Conservation (phyloP, 331 rosid species). For the Acacia concinna region DNA sequence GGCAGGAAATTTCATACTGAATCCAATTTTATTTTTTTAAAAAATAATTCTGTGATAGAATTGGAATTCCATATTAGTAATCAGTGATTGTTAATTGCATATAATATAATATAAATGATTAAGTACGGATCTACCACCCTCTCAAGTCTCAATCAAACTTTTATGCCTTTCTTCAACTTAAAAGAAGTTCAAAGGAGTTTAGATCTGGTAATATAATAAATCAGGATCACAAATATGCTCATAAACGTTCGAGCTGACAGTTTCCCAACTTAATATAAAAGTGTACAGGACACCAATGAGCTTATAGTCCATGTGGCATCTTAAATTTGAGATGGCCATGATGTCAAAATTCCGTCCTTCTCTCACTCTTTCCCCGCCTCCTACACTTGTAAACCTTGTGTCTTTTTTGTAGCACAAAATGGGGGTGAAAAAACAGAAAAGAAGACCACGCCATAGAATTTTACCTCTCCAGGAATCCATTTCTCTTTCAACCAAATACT, state of each 20-base stretch:
- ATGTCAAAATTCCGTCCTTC: neutral
- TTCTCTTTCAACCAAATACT: constrained; percentile 74
- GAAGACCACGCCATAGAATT: neutral
- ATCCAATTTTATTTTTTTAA: neutral
- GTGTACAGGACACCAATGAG: neutral
- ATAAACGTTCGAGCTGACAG: neutral
- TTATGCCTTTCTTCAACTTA: neutral
- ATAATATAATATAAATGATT: too few relatives aligned
- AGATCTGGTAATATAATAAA: neutral
- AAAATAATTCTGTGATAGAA: neutral
- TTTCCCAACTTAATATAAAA: neutral
- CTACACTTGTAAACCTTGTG: neutral
- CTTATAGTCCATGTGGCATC: neutral
- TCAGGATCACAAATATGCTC: neutral
- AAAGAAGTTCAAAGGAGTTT: neutral
- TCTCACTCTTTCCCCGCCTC: neutral
- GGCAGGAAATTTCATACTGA: constrained; percentile 6
- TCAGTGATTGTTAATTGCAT: neutral
- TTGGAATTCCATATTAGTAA: neutral
- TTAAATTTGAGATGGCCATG: neutral
- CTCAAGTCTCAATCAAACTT: neutral
- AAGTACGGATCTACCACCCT: neutral
- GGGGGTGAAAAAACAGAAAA: neutral
- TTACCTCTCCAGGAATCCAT: constrained; percentile 90
- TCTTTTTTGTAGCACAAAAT: neutral